A percentile compares a stretch with the other conserved stretches of the same genome.
Evolutionary conservation across 441 rosid species (phyloP).

Genomic region (Biscutella laevigata): DNA sequence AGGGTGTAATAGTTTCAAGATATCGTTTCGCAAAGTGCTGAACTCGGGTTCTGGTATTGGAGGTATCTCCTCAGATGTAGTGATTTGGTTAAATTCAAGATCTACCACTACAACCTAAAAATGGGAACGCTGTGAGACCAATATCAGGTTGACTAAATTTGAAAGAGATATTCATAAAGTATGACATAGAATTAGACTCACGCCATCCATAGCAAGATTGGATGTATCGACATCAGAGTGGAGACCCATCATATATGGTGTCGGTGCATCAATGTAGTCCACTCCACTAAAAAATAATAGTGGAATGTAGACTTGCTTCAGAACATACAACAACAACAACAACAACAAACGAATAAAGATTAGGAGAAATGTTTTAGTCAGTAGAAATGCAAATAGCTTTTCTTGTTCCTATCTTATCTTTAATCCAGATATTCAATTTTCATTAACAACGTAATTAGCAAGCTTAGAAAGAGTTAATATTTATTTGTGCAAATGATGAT

Average conservation of each 20-base stretch:
- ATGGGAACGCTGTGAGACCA: constrained; percentile 15
- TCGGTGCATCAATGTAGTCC: constrained; percentile 97
- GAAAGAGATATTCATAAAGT: constrained; percentile 10
- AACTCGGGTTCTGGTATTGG: constrained; percentile 92
- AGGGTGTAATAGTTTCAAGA: constrained; percentile 71
- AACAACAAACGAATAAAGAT: constrained; percentile 42
- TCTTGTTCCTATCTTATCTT: constrained; percentile 1
- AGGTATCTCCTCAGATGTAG: constrained; percentile 95
- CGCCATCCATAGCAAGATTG: constrained; percentile 84
- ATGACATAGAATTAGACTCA: constrained; percentile 38
- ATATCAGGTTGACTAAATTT: constrained; percentile 2
- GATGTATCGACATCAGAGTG: constrained; percentile 93
- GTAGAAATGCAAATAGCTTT: constrained; percentile 3
- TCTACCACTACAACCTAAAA: constrained; percentile 94
- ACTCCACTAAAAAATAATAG: constrained; percentile 99
- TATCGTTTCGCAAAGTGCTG: constrained; percentile 66
- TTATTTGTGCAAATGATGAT: neutral
- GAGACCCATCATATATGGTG: constrained; percentile 99
- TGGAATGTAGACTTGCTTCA: constrained; percentile 99
- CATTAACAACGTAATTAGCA: constrained; percentile 5
- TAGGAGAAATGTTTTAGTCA: constrained; percentile 20
- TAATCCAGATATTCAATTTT: constrained; percentile 14
- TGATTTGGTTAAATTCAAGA: constrained; percentile 80
- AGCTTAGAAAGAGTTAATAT: constrained; percentile 7
- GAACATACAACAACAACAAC: constrained; percentile 52